These are phyloP conservation scores for Colletotrichum destructivum DNA, from an alignment of 2,329 filamentous ascomycete genomes.

Conservation along the genomic window DNA sequence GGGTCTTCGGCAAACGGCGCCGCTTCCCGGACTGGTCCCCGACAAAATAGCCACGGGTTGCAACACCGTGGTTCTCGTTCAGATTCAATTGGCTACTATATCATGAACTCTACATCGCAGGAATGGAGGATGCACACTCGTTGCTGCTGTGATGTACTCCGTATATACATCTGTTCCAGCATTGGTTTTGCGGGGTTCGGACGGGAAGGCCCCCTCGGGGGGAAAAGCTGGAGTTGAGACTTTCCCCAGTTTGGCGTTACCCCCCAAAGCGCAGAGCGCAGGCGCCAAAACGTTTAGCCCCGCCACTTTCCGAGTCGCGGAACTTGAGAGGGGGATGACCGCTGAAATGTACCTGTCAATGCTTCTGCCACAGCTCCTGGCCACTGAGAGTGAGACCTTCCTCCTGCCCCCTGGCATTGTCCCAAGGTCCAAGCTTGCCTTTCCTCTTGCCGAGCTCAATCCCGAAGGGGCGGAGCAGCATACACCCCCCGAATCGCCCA, in stretches of 20 bases:
- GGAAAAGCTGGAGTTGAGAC: constrained; percentile 17
- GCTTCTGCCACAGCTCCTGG: neutral
- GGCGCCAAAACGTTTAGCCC: constrained; percentile 43
- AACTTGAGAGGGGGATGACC: constrained; percentile 27
- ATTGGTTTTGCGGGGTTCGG: constrained; percentile 35
- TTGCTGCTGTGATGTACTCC: no score
- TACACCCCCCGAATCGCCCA: constrained; percentile 23
- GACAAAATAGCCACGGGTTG: neutral
- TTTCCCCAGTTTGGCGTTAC: constrained; percentile 23
- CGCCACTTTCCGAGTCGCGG: constrained; percentile 42
- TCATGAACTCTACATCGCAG: neutral
- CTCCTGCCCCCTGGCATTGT: constrained; percentile 1
- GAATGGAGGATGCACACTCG: neutral
- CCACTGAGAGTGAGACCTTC: constrained; percentile 5
- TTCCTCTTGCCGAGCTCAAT: constrained; percentile 40
- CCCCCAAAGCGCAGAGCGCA: constrained; percentile 9
- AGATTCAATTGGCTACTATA: neutral
- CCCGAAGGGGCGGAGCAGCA: constrained; percentile 42
- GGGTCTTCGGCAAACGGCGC: constrained; percentile 36
- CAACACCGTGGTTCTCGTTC: neutral
- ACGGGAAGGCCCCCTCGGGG: constrained; percentile 18
- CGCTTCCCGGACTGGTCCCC: constrained; percentile 25
- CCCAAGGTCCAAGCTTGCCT: constrained; percentile 22
- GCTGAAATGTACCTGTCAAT: constrained; percentile 11
- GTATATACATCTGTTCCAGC: no score